Base-by-base conservation (phyloP, 83 land plant genomes). In the Diphasiastrum complanatum region DNA sequence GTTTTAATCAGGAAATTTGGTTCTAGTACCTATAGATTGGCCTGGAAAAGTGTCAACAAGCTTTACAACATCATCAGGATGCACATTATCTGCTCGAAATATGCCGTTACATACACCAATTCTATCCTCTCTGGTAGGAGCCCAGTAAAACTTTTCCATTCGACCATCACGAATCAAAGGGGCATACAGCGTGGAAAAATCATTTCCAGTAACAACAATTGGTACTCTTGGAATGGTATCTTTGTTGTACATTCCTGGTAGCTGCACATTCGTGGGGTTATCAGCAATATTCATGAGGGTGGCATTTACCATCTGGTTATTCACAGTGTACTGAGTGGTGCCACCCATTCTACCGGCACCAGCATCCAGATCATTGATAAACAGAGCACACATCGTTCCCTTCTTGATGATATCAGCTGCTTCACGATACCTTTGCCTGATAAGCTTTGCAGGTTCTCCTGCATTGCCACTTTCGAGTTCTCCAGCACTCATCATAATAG, bases 61-160 rank as follows among this genome's bases (percentile, higher is more conserved):
- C 70, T 72, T 92, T 57, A 79, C 77, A 51, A 92, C 49, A 64
- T 75, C 91, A 5, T 68, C 69, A 0, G 54, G 51, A 27, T 64
- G 28, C 0, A 92, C 66, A 18, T 85, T 81, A 63, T 92, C 98
- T 19, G 71, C 61, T 14, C 75, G 29, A 83, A 92, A 92, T 51
- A 92, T 92, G 20, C 98, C 98, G 23, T n/a, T 71, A 76, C 91
- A 85, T 48, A 92, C 96, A 50, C 98, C 98, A 61, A 92, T 81
- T 5, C 96, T 75, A 69, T 92, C 98, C 14, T 92, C 98, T 12
- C 98, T 54, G 5, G 98, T 92, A 0, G 98, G 98, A 5, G 98
- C 91, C 98, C 98, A 92, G 79, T 92, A 92, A 66, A 88, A 92
- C 67, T 92, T 92, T 83, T 92, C 98, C 98, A 92, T 92, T 68